Conservation (phyloP, 1,284 basidiomycete genomes). For the Chondrostereum purpureum region DNA sequence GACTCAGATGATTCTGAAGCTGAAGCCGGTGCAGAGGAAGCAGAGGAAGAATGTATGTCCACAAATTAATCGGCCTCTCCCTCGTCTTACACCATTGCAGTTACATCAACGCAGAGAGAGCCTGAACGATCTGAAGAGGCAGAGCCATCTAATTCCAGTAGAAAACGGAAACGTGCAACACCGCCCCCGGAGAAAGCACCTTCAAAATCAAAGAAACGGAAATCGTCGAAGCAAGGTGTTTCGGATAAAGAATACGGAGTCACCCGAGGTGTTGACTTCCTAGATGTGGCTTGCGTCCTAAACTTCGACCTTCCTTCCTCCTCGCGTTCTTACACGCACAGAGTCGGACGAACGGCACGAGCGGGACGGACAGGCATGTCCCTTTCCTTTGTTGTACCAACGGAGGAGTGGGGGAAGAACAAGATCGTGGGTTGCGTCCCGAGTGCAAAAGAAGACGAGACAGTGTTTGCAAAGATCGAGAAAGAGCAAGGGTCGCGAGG, state of each 20-base stretch:
- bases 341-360: slow-evolving; percentile 93
- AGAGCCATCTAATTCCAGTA: slow-evolving; percentile 16
- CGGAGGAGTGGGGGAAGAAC: slow-evolving; percentile 71
- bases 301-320: slow-evolving; percentile 96
- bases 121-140: slow-evolving; percentile 13
- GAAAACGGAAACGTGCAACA: slow-evolving; percentile 34
- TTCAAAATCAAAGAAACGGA: slow-evolving; percentile 32
- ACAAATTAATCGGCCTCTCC: neutral
- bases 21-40: slow-evolving; percentile 29
- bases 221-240: slow-evolving; percentile 27
- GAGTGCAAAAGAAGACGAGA: slow-evolving; percentile 71
- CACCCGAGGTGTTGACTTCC: slow-evolving; percentile 94
- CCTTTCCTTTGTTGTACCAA: slow-evolving; percentile 84
- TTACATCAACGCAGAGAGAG: slow-evolving; percentile 52
- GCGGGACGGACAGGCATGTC: slow-evolving; percentile 93
- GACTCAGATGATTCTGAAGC: slow-evolving; percentile 28
- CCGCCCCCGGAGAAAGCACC: slow-evolving; percentile 23
- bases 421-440: slow-evolving; percentile 62
- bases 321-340: slow-evolving; percentile 90
- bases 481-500: slow-evolving; percentile 66
- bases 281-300: slow-evolving; percentile 95
- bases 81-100: slow-evolving; percentile 23
- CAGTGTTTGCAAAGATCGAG: slow-evolving; percentile 74
- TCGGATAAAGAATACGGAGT: slow-evolving; percentile 85
- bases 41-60: slow-evolving; percentile 22